Conservation (phyloP, 257 asterid genomes). For the Nicotiana tabacum region DNA sequence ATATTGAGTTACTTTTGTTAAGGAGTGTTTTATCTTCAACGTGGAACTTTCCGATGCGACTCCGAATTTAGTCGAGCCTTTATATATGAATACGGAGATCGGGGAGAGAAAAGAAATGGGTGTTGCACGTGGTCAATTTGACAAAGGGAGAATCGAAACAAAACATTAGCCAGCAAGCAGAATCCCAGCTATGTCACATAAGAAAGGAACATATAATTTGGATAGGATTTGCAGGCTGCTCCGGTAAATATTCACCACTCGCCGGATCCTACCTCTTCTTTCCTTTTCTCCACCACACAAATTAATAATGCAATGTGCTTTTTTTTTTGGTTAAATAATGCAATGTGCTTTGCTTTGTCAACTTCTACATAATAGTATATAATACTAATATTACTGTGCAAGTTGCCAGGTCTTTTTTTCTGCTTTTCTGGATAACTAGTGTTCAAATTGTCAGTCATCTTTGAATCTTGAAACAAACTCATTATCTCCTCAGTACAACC, state of each 20-base stretch:
- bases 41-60: too few relatives aligned
- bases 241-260: slow-evolving; percentile 1
- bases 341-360: not conserved
- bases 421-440: not conserved
- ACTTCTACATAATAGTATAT: not conserved
- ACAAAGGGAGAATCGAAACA: not conserved
- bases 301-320: not conserved
- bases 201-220: not conserved
- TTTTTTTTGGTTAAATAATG: not conserved
- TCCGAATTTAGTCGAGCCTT: too few relatives aligned
- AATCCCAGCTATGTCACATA: not conserved
- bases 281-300: not conserved
- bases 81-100: too few relatives aligned
- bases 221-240: not conserved
- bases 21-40: too few relatives aligned
- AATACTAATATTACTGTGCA: not conserved
- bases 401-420: not conserved
- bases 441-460: not conserved
- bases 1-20: too few relatives aligned
- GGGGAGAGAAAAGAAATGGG: fast-evolving
- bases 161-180: not conserved
- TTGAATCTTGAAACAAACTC: not conserved
- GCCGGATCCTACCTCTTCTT: not conserved
- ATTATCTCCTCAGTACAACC: not conserved
- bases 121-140: not conserved